Evolutionary conservation across 2,329 filamentous ascomycete species (phyloP).

Genomic region (Aspergillus fumigatus): DNA sequence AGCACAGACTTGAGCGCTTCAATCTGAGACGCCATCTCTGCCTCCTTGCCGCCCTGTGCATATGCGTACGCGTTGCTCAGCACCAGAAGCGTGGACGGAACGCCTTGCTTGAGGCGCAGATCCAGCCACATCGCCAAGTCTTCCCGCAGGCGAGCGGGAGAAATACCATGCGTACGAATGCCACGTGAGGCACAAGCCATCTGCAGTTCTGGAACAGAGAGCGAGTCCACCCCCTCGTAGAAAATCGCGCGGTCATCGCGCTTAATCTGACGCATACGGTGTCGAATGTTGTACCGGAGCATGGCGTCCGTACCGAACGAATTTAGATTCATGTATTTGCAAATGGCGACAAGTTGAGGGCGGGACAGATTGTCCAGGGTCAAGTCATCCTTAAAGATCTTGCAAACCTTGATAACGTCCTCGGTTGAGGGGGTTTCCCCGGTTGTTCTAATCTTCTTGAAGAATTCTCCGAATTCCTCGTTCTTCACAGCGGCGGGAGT

Average conservation of each 20-base stretch:
- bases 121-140: slow-evolving; percentile 94
- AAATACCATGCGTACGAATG: slow-evolving; percentile 87
- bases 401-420: slow-evolving; percentile 98
- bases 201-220: slow-evolving; percentile 91
- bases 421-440: slow-evolving; percentile 82
- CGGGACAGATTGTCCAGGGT: slow-evolving; percentile 95
- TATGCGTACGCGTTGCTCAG: slow-evolving; percentile 98
- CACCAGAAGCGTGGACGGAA: slow-evolving; percentile 93
- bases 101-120: slow-evolving; percentile 83
- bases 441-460: slow-evolving; percentile 89
- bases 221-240: slow-evolving; percentile 86
- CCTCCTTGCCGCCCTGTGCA: slow-evolving; percentile 67
- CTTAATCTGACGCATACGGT: slow-evolving; percentile 99
- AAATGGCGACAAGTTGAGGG: slow-evolving; percentile 94
- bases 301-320: slow-evolving; percentile 97
- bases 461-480: slow-evolving; percentile 94
- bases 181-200: slow-evolving; percentile 87
- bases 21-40: slow-evolving; percentile 81
- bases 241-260: slow-evolving; percentile 91
- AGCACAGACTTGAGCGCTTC: slow-evolving; percentile 89
- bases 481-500: slow-evolving; percentile 79
- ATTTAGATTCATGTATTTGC: slow-evolving; percentile 96
- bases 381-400: slow-evolving; percentile 96
- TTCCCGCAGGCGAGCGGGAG: slow-evolving; percentile 78
- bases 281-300: slow-evolving; percentile 93